Evolutionary conservation across 2,329 filamentous ascomycete species (phyloP).

Genomic region (Diaporthe aspalathi): DNA sequence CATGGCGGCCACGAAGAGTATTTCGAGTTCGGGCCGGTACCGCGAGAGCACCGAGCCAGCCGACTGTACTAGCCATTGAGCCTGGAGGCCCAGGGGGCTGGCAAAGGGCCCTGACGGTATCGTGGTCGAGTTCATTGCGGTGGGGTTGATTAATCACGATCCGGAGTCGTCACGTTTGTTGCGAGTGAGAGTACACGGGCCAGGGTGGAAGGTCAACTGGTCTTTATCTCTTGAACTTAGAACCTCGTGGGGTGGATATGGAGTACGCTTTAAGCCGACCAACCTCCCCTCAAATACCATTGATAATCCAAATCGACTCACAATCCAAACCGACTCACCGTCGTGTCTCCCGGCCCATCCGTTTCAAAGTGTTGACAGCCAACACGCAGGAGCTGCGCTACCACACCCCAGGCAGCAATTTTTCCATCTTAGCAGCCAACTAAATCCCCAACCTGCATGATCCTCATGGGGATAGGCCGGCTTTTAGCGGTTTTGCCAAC

Average conservation of each 20-base stretch:
- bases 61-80: constrained; percentile 8
- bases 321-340: no score
- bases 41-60: neutral
- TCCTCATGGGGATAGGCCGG: neutral
- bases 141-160: neutral
- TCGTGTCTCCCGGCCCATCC: neutral
- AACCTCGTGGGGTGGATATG: neutral
- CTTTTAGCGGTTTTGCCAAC: no score
- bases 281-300: neutral
- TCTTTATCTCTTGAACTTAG: no score
- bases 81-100: neutral
- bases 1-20: constrained; percentile 27
- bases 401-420: neutral
- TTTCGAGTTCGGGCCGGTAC: constrained; percentile 34
- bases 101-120: neutral
- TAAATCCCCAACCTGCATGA: neutral
- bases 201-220: no score
- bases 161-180: no score
- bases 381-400: neutral
- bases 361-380: constrained; percentile 3
- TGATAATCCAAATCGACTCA: neutral
- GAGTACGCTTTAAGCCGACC: neutral
- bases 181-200: no score
- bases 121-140: constrained; percentile 22
- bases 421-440: neutral